A percentile compares a stretch with the other conserved stretches of the same genome.
Evolutionary conservation across 306 rosid genomes (phyloP).

Genomic region (Lathyrus sativus): DNA sequence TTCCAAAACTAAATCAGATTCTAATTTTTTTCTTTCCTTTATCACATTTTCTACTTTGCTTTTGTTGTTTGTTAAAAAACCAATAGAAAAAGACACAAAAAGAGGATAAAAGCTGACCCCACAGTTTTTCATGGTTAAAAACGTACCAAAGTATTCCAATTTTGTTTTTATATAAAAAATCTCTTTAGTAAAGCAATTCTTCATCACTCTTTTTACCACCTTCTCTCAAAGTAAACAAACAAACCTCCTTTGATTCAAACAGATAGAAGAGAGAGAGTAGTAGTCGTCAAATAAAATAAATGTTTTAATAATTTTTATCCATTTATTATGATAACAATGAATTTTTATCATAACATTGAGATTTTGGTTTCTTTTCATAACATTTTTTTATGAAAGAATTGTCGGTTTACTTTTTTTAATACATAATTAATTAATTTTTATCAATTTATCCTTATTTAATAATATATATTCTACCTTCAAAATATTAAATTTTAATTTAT

Average conservation of each 20-base stretch:
- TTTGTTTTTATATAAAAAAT: slow-evolving; percentile 1
- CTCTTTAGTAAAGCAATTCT: not conserved
- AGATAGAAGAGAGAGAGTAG: slow-evolving; percentile 2
- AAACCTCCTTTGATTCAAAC: slow-evolving; percentile 41
- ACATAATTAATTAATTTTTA: too few species aligned
- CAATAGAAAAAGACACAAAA: slow-evolving; percentile 36
- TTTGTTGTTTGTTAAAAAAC: not conserved
- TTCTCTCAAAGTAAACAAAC: slow-evolving; percentile 26
- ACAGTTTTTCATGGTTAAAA: slow-evolving; percentile 41
- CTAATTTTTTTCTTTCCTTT: too few species aligned
- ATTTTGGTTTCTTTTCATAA: too few species aligned
- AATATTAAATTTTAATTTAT: too few species aligned
- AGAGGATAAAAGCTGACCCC: slow-evolving; percentile 53
- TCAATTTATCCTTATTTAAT: too few species aligned
- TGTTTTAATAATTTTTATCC: too few species aligned
- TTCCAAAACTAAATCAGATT: too few species aligned
- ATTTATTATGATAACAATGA: too few species aligned
- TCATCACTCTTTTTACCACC: slow-evolving; percentile 24
- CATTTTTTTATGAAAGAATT: too few species aligned
- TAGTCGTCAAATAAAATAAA: not conserved
- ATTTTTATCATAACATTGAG: too few species aligned
- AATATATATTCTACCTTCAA: too few species aligned
- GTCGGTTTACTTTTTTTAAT: too few species aligned
- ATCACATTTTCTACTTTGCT: slow-evolving; percentile 1
- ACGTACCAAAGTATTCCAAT: not conserved